Evolutionary conservation across 768 basidiomycete species (phyloP), one percentile per base, ranked within the genome.

Genomic region (Kondoa subrosea): DNA sequence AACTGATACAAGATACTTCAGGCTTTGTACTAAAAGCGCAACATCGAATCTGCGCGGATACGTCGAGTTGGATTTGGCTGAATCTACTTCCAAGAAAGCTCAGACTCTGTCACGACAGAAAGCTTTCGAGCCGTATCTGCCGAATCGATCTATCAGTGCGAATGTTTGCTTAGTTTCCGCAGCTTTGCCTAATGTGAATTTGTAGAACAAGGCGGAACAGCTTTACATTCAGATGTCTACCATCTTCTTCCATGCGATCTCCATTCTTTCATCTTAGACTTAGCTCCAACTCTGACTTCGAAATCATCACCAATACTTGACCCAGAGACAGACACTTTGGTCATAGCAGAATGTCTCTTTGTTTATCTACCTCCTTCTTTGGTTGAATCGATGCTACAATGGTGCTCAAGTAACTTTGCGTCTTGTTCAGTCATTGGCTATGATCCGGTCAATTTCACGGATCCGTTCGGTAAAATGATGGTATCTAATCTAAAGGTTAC

Each of bases 1-100:
- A 27, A 96, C 89, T 73, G 95, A 99, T 78, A 91, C 91, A 1
- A 80, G 95, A 65, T 97, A 88, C 76, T 99, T 93, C 91, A 81
- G 91, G 67, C 30, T 64, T 32, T 29, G 16, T 32, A 25, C 32
- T 27, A 34, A 8, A n/a, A n/a, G n/a, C n/a, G 16, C 17, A 16
- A 21, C 29, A 34, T 8, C 56, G 29, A 68, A 74, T 34, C 72
- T 89, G 64, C 79, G 77, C 31, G 77, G 78, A 16, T 97, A 95
- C 76, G 77, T 95, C 56, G 95, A 99, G 74, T 77, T 97, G 27
- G 95, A 99, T 76, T 93, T 99, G 73, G 81, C 86, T 0, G 89
- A 91, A 74, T 83, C 88, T 60, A 91, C 90, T 0, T 81, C 80
- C 27, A 85, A 83, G 76, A 99, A 99, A 77, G 84, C 85, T 3